These are phyloP conservation scores for Chlamydomonas urium DNA, from an alignment of 139 green algal genomes.

Conservation along the genomic window DNA sequence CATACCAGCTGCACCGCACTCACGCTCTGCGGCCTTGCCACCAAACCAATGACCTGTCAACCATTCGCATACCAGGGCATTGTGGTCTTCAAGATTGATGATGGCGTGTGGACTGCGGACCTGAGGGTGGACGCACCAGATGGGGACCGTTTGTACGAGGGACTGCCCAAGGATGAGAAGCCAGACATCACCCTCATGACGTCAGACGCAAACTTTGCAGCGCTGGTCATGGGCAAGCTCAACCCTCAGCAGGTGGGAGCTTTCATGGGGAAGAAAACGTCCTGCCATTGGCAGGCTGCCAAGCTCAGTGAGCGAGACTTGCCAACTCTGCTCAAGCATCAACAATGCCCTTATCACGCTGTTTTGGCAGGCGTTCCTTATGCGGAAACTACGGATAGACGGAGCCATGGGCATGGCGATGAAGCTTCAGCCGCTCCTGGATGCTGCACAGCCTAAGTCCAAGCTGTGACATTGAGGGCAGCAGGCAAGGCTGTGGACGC, in stretches of 20 bases:
- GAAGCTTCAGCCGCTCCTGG: constrained; percentile 80
- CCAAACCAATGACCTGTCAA: too few relatives aligned
- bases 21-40: too few relatives aligned
- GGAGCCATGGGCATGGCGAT: constrained; percentile 81
- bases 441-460: constrained; percentile 67
- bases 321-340: background rate
- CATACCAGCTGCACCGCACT: too few relatives aligned
- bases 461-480: too few relatives aligned
- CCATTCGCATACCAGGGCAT: too few relatives aligned
- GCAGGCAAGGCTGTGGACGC: too few relatives aligned
- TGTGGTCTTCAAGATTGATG: constrained; percentile 81
- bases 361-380: constrained; percentile 70
- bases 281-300: too few relatives aligned
- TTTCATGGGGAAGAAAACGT: background rate
- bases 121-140: constrained; percentile 28
- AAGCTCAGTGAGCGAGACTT: background rate
- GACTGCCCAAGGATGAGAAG: constrained; percentile 21
- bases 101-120: constrained; percentile 69
- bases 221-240: constrained; percentile 80
- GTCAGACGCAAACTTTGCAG: constrained; percentile 60
- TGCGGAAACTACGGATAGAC: constrained; percentile 84
- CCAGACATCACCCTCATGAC: constrained; percentile 76
- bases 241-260: constrained; percentile 63
- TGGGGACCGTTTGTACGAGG: background rate
- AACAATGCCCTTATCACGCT: background rate